Conservation (phyloP, 108 stramenopile species). For the Cyclotella cryptica region DNA sequence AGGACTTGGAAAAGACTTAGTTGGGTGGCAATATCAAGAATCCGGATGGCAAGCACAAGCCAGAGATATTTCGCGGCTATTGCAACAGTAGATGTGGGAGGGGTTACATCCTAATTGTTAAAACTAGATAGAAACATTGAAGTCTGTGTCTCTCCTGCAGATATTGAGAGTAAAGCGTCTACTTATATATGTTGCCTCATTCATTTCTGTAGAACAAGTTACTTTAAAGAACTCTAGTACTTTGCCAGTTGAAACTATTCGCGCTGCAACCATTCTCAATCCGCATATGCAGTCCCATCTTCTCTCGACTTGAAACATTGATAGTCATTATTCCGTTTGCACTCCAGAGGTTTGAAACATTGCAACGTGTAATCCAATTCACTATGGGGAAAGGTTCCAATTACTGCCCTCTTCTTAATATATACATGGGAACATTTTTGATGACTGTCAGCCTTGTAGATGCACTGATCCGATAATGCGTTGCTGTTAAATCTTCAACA, state of each 20-base stretch:
- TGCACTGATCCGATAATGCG: not conserved
- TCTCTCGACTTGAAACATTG: not conserved
- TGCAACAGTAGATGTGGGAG: too few species aligned
- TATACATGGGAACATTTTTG: too few species aligned
- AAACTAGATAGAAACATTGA: not conserved
- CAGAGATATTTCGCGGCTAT: too few species aligned
- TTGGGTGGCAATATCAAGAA: too few species aligned
- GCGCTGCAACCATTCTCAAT: not conserved
- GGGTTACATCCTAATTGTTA: too few species aligned
- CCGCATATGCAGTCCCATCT: not conserved
- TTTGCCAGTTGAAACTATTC: constrained; percentile 2
- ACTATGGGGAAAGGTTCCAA: not conserved
- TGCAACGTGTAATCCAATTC: not conserved
- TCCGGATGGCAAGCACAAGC: too few species aligned
- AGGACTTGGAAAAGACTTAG: too few species aligned
- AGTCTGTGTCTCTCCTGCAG: too few species aligned
- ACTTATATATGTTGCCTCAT: too few species aligned
- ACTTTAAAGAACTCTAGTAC: too few species aligned
- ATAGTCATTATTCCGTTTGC: not conserved
- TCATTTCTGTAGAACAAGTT: too few species aligned
- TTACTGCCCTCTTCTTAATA: not conserved
- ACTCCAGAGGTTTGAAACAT: constrained; percentile 7
- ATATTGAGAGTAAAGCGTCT: too few species aligned
- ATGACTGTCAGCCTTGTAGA: constrained; percentile 9
- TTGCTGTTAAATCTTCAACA: not conserved